Conservation (phyloP, 2,329 filamentous ascomycete genomes). For the Stachybotrys chartarum region DNA sequence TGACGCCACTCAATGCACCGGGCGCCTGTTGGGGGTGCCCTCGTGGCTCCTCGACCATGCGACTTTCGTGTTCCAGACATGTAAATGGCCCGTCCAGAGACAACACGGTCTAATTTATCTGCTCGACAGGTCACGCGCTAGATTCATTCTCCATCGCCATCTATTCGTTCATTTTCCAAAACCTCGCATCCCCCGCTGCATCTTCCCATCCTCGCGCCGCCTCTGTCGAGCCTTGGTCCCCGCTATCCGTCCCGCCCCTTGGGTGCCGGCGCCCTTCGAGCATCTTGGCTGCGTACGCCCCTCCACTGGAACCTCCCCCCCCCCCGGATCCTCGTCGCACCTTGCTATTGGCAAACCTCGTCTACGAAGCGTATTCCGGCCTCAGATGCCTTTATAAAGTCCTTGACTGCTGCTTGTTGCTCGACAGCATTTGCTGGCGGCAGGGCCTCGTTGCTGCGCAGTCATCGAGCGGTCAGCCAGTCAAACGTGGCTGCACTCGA, state of each 20-base stretch:
- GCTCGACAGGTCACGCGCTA: not conserved
- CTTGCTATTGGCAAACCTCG: not conserved
- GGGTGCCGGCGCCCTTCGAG: conserved; percentile 11
- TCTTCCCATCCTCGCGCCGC: not conserved
- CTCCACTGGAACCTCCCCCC: not conserved
- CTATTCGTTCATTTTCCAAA: not conserved
- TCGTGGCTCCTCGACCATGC: not conserved
- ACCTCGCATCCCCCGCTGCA: not conserved
- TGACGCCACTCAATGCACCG: not conserved
- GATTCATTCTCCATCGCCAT: not conserved
- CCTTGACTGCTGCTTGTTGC: not conserved
- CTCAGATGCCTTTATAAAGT: not conserved
- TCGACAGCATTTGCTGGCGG: not conserved
- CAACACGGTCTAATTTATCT: not conserved
- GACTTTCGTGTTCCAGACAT: not conserved
- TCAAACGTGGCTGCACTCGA: conserved; percentile 27
- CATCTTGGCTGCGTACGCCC: no score
- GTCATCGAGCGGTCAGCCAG: not conserved
- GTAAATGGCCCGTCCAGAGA: no score
- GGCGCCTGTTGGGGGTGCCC: not conserved
- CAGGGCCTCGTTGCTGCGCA: not conserved
- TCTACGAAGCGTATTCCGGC: not conserved
- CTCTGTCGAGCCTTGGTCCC: not conserved
- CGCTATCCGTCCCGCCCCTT: not conserved
- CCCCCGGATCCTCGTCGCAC: not conserved